phyloP scores from a whole-genome alignment of 2,329 filamentous ascomycete genomes.

The Fusarium sp. region DNA sequence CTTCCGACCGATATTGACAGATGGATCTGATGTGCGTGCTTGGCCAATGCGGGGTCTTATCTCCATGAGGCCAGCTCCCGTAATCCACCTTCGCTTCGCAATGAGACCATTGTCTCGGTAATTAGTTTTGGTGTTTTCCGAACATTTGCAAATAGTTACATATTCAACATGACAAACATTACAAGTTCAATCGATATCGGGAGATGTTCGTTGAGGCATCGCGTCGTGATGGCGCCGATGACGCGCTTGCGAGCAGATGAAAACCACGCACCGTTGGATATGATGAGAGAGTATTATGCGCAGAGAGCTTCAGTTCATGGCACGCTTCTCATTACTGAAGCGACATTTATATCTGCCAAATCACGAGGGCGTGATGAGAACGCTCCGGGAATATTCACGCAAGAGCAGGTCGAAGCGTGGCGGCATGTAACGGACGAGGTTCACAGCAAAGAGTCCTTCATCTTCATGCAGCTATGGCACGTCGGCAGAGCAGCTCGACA shows the following conservation, averaged over 20 bases:
- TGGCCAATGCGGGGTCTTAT: constrained; percentile 13
- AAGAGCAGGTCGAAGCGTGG: constrained; percentile 7
- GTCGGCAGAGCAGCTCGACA: constrained; percentile 12
- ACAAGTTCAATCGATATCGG: constrained; percentile 1
- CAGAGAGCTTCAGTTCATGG: constrained; percentile 22
- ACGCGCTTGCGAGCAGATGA: constrained; percentile 6
- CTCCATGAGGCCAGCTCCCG: neutral
- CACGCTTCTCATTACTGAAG: constrained; percentile 24
- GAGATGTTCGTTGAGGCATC: constrained; percentile 8
- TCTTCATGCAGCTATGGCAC: constrained; percentile 25
- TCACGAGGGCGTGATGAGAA: constrained; percentile 9
- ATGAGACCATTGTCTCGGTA: neutral
- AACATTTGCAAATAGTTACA: neutral
- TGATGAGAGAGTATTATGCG: constrained; percentile 21
- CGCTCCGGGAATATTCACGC: neutral
- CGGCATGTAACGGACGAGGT: neutral
- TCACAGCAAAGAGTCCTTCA: constrained; percentile 6
- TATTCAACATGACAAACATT: neutral
- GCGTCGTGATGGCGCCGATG: constrained; percentile 22
- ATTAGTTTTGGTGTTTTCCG: neutral
- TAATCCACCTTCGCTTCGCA: neutral
- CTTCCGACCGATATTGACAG: constrained; percentile 8
- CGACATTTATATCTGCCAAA: neutral
- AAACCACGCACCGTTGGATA: constrained; percentile 2
- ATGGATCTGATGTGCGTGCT: constrained; percentile 5